Conservation (phyloP, 2,329 filamentous ascomycete species). For the Neonectria punicea region DNA sequence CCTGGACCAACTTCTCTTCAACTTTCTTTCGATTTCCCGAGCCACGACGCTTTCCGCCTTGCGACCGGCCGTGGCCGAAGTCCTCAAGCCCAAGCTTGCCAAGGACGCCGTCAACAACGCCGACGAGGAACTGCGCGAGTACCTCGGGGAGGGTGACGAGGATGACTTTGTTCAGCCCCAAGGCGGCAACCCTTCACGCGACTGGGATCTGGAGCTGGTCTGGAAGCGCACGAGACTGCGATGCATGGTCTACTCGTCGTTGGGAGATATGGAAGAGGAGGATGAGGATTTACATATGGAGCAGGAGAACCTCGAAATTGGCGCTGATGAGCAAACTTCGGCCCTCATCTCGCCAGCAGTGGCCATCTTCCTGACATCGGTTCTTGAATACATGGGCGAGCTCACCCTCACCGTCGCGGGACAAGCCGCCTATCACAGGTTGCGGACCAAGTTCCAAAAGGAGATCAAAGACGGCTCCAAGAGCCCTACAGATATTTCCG, state of each 20-base stretch:
- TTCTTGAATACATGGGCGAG: conserved; percentile 94
- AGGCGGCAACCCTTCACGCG: conserved; percentile 59
- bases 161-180: conserved; percentile 73
- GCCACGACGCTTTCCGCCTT: conserved; percentile 81
- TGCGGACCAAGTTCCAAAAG: conserved; percentile 68
- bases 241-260: conserved; percentile 97
- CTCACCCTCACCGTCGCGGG: conserved; percentile 88
- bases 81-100: conserved; percentile 89
- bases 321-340: conserved; percentile 66
- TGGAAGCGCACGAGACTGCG: conserved; percentile 94
- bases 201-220: conserved; percentile 90
- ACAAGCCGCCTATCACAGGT: conserved; percentile 80
- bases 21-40: conserved; percentile 82
- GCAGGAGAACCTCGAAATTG: conserved; percentile 76
- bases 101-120: conserved; percentile 84
- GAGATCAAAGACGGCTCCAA: conserved; percentile 64
- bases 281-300: conserved; percentile 92
- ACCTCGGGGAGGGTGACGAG: conserved; percentile 81
- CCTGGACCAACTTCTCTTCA: conserved; percentile 92
- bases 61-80: conserved; percentile 83
- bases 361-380: conserved; percentile 94
- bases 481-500: conserved; percentile 61
- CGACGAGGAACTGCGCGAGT: conserved; percentile 88
- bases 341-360: conserved; percentile 87
- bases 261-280: conserved; percentile 97